Evolutionary conservation across 2,329 filamentous ascomycete species (phyloP).

Genomic region (Taxawa tesnikishii): DNA sequence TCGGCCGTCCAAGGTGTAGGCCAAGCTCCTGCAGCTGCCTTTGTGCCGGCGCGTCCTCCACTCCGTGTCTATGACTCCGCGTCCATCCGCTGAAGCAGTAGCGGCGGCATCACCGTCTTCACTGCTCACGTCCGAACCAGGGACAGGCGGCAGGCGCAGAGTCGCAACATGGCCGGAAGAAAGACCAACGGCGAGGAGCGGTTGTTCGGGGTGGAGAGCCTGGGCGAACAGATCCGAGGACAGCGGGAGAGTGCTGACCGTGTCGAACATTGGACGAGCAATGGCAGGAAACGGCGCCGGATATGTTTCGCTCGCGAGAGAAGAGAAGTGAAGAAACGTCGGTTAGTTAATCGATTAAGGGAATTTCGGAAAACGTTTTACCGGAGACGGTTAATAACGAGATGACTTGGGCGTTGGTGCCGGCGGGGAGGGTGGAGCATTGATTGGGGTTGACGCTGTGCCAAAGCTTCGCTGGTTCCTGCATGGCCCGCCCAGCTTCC

Average conservation of each 20-base stretch:
- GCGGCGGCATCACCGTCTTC: conserved; percentile 36
- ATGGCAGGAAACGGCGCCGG: no score
- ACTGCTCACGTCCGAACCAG: conserved; percentile 28
- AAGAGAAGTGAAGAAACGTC: no score
- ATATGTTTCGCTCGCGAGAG: no score
- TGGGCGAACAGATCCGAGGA: conserved; percentile 79
- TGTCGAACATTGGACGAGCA: conserved; percentile 98
- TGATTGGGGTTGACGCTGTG: no score
- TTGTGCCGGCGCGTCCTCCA: conserved; percentile 89
- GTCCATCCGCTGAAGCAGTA: conserved; percentile 44
- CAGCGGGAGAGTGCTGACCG: conserved; percentile 79
- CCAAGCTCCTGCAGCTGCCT: conserved; percentile 76
- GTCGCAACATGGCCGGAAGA: conserved; percentile 76
- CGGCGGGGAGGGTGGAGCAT: no score
- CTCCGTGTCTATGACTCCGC: conserved; percentile 63
- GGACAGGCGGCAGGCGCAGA: conserved; percentile 56
- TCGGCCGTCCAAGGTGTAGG: conserved; percentile 66
- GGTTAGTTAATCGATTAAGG: no score
- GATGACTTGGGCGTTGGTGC: no score
- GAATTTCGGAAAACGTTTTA: no score
- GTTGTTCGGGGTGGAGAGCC: conserved; percentile 71
- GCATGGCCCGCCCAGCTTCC: no score
- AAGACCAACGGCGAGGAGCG: conserved; percentile 76
- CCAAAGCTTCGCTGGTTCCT: no score
- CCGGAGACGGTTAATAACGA: no score